Conservation (phyloP, 2,329 filamentous ascomycete genomes). For the Colletotrichum orchidophilum region DNA sequence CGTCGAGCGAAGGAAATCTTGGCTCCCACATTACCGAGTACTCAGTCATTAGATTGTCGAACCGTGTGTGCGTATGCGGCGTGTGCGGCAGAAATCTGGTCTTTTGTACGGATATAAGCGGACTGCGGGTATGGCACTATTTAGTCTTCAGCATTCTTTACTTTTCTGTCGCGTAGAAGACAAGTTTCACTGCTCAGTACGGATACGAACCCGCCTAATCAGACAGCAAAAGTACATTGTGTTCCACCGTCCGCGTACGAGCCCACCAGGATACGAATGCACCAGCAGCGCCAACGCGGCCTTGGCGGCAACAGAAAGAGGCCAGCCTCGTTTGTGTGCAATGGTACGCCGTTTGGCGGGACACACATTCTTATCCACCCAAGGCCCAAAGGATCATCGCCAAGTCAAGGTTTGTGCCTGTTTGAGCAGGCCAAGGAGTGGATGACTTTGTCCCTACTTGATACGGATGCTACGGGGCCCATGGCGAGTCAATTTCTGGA, state of each 20-base stretch:
- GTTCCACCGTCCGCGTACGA: not conserved
- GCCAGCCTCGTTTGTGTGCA: not conserved
- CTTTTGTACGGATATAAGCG: not conserved
- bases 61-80: not conserved
- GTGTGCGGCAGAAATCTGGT: no score
- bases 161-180: not conserved
- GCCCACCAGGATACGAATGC: not conserved
- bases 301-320: slow-evolving; percentile 1
- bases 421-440: slow-evolving; percentile 1
- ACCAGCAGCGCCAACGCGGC: not conserved
- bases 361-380: not conserved
- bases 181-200: not conserved
- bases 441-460: not conserved
- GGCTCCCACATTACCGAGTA: not conserved
- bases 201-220: not conserved
- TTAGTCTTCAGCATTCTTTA: no score
- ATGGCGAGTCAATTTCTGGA: not conserved
- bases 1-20: not conserved
- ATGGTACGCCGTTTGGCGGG: not conserved
- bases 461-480: not conserved
- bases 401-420: not conserved
- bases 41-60: not conserved
- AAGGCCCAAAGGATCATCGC: not conserved
- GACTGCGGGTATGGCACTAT: not conserved
- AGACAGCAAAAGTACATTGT: not conserved